Conservation (phyloP, 306 rosid genomes). For the Fragaria iinumae region DNA sequence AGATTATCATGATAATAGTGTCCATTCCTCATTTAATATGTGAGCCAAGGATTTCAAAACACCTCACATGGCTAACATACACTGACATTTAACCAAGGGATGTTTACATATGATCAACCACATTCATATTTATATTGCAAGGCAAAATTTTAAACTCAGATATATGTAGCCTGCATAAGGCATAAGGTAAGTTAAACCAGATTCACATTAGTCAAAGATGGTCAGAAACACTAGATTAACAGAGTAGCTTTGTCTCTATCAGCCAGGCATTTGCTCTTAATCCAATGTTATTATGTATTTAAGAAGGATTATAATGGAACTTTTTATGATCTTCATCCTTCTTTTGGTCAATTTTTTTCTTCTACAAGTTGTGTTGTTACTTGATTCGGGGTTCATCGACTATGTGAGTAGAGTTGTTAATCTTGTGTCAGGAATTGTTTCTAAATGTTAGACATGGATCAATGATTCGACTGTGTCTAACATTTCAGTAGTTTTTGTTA, state of each 20-base stretch:
- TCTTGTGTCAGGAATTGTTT: slow-evolving; percentile 15
- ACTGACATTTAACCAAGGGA: slow-evolving; percentile 51
- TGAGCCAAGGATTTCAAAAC: slow-evolving; percentile 36
- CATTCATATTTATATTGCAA: background rate
- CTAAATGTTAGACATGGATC: background rate
- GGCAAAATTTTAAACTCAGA: slow-evolving; percentile 17
- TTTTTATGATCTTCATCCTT: background rate
- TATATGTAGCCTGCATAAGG: slow-evolving; percentile 18
- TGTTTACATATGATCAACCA: slow-evolving; percentile 52
- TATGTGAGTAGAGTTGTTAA: slow-evolving; percentile 17
- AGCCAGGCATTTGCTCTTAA: slow-evolving; percentile 20
- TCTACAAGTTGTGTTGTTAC: slow-evolving; percentile 14
- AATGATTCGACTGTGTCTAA: background rate
- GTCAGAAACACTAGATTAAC: slow-evolving; percentile 19
- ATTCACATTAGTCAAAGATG: slow-evolving; percentile 53
- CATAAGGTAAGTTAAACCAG: slow-evolving; percentile 25
- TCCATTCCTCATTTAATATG: slow-evolving; percentile 52
- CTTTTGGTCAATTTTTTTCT: background rate
- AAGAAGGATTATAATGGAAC: background rate
- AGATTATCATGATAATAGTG: slow-evolving; percentile 20
- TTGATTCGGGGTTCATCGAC: slow-evolving; percentile 25
- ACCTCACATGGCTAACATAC: slow-evolving; percentile 79
- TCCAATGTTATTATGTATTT: slow-evolving; percentile 10
- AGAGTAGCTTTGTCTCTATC: slow-evolving; percentile 24
- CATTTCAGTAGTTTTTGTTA: background rate